Evolutionary conservation across 1,139 yeast species (phyloP).

Genomic region (Blastobotrys apis): DNA sequence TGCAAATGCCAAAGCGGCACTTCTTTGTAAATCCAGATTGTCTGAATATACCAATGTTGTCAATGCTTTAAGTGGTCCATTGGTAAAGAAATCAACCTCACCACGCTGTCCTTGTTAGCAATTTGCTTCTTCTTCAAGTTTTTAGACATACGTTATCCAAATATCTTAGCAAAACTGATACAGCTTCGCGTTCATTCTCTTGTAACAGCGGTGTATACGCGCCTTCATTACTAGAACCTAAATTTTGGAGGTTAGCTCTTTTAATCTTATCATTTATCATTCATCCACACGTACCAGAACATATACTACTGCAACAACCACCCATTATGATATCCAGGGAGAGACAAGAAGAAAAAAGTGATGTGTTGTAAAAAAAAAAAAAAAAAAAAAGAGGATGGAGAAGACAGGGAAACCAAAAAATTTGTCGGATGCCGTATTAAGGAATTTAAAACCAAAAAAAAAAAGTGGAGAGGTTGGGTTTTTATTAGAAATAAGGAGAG

Average conservation of each 20-base stretch:
- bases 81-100: constrained; percentile 78
- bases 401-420: too few relatives aligned
- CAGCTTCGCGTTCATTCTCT: constrained; percentile 97
- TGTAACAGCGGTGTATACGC: constrained; percentile 81
- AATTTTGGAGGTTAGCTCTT: not conserved
- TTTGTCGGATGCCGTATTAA: too few relatives aligned
- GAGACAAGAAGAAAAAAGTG: not conserved
- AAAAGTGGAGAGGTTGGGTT: too few relatives aligned
- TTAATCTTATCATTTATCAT: not conserved
- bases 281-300: constrained; percentile 1
- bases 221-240: constrained; percentile 28
- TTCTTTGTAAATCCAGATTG: constrained; percentile 88
- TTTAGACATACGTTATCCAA: constrained; percentile 55
- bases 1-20: constrained; percentile 98
- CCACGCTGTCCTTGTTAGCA: constrained; percentile 37
- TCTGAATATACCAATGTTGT: constrained; percentile 92
- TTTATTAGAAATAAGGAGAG: too few relatives aligned
- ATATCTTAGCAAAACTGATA: constrained; percentile 80
- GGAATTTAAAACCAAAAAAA: too few relatives aligned
- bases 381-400: not conserved
- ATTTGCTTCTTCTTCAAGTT: not conserved
- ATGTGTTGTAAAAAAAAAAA: not conserved
- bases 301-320: constrained; percentile 12
- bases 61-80: constrained; percentile 77
- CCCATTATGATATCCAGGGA: constrained; percentile 8